These are phyloP conservation scores for Tilletia caries DNA, from an alignment of 1,284 basidiomycete species.

Conservation along the genomic window DNA sequence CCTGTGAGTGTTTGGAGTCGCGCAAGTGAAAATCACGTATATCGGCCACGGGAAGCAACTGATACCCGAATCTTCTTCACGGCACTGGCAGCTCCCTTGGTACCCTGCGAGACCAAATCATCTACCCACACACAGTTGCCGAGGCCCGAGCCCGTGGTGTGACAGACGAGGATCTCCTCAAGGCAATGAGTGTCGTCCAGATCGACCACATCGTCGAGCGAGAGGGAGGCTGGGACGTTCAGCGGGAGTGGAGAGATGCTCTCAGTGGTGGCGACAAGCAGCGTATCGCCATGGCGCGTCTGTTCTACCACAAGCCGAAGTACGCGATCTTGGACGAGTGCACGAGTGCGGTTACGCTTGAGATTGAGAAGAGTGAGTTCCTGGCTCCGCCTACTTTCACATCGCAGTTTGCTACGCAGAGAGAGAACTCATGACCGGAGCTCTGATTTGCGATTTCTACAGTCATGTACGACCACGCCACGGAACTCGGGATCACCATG, in stretches of 20 bases:
- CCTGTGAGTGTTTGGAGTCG: conserved; percentile 55
- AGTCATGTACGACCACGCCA: conserved; percentile 92
- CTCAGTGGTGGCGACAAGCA: conserved; percentile 72
- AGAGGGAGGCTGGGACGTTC: conserved; percentile 91
- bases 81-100: conserved; percentile 65
- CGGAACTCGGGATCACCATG: conserved; percentile 56
- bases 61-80: too few species aligned
- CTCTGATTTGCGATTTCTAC: not conserved
- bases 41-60: not conserved
- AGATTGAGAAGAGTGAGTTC: conserved; percentile 68
- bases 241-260: conserved; percentile 87
- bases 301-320: conserved; percentile 95
- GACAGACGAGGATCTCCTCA: conserved; percentile 69
- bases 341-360: conserved; percentile 85
- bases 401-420: too few species aligned
- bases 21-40: not conserved
- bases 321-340: conserved; percentile 97
- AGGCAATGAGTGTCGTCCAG: conserved; percentile 73
- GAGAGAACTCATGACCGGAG: not conserved
- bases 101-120: conserved; percentile 84
- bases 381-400: not conserved
- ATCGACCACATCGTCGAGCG: conserved; percentile 85
- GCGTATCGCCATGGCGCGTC: conserved; percentile 87
- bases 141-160: conserved; percentile 45
- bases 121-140: conserved; percentile 72